phyloP scores from a whole-genome alignment of 2,329 filamentous ascomycete species.

The Rutstroemia sp. region DNA sequence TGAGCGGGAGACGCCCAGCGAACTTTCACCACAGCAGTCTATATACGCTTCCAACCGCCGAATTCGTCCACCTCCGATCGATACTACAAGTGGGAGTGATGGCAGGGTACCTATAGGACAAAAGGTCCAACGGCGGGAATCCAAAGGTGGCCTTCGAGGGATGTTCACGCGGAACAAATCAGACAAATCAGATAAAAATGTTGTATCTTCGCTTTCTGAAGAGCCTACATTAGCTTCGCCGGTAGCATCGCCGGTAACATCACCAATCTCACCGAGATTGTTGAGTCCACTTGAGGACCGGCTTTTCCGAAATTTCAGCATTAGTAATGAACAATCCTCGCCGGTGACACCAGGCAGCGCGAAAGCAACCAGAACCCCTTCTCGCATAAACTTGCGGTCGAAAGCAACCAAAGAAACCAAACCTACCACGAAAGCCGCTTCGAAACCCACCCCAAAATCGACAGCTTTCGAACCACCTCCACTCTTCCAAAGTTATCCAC shows the following conservation, averaged over 20 bases:
- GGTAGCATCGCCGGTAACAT: background rate
- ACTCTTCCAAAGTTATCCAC: constrained; percentile 80
- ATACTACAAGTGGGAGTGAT: constrained; percentile 11
- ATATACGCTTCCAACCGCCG: constrained; percentile 17
- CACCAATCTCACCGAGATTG: constrained; percentile 10
- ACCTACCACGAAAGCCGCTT: constrained; percentile 11
- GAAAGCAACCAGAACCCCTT: constrained; percentile 12
- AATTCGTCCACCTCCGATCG: constrained; percentile 21
- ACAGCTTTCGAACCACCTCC: constrained; percentile 60
- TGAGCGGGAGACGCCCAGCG: background rate
- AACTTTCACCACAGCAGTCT: background rate
- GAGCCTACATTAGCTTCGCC: constrained; percentile 8
- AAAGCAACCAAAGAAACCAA: constrained; percentile 20
- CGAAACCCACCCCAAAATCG: constrained; percentile 17
- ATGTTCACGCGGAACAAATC: constrained; percentile 26
- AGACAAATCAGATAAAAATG: constrained; percentile 21
- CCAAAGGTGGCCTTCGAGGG: constrained; percentile 24
- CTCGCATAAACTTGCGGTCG: constrained; percentile 21
- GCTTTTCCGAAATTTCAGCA: constrained; percentile 9
- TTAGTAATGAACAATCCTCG: constrained; percentile 8
- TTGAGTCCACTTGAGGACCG: constrained; percentile 14
- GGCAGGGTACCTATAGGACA: constrained; percentile 17
- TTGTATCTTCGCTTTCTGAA: constrained; percentile 16
- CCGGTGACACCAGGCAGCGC: constrained; percentile 13
- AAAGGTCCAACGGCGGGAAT: constrained; percentile 21